Evolutionary conservation across 169 alveolate species (phyloP), one percentile per base, ranked within the genome.

Genomic region (Besnoitia besnoiti): DNA sequence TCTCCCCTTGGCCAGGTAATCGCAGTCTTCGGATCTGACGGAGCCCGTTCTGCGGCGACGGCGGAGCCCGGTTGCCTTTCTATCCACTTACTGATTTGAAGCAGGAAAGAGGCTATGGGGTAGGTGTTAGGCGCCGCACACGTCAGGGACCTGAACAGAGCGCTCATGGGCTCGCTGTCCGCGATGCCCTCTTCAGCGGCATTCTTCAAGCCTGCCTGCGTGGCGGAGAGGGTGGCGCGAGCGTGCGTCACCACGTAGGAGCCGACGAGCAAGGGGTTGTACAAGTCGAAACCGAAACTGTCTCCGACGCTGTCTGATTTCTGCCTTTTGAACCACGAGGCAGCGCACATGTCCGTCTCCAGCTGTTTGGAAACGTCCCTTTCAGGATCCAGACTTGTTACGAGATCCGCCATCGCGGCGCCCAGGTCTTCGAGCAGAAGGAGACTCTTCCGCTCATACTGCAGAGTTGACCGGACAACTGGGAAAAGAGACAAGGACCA

Each of bases 281-380:
- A 37, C 19, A 73, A 73, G 2, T 39, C 84, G 84, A 73, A n/a
- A 33, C 49, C 84, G 84, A 73, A 73, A 0, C 44, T 44, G 12
- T 73, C 27, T 10, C 19, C 46, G 30, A 55, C 35, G 24, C 84
- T 73, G 16, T 73, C 84, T 0, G 84, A 0, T 39, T 73, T 73
- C 47, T 73, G 84, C 44, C 84, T 7, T 39, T 73, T 73, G 84
- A 73, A 73, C 84, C 84, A 73, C 16, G 46, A 39, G 27, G 49
- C 46, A 30, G 33, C 84, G 84, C 84, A 73, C 3, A 73, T 73
- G 46, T 73, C 84, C 84, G 33, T 73, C 46, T 73, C 84, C 42
- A 73, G 40, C 33, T 73, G 84, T 44, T 73, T 73, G 46, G 33
- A 12, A 24, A 33, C 40, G 33, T 73, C 84, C 21, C 44, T n/a